Evolutionary conservation across 768 basidiomycete species (phyloP), one percentile per base, ranked within the genome.

Genomic region (Suillus spraguei): DNA sequence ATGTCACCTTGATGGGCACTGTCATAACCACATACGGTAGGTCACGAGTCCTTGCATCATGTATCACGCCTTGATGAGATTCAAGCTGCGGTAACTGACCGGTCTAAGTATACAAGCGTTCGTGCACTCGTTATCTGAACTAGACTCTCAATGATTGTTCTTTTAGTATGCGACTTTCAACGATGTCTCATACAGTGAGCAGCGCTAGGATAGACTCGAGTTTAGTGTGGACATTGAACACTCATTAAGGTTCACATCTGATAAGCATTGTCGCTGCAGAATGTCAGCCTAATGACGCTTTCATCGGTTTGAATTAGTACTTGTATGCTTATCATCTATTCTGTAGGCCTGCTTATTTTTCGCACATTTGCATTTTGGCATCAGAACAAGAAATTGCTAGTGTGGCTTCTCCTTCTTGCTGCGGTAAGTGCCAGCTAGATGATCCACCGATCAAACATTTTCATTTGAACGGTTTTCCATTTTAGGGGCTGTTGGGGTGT

Each of bases 221-320:
- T 62, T 14, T 6, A 59, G 35, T 16, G 1, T 38, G 22, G 28
- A 22, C 16, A 41, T 33, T 39, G 4, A 42, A 59, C 28, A 53
- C 9, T 56, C 7, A 16, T 24, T 8, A n/a, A 62, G 61, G 6
- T 62, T 59, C 41, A 32, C 61, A 62, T 35, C 41, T 62, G 5
- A 39, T 62, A 38, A 56, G 52, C 11, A 62, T 62, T 1, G n/a
- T 62, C 7, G 50, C 56, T 42, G 38, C 61, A 32, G 61, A 62
- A 62, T 55, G 61, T 62, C 16, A n/a, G n/a, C 24, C 20, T 42
- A 35, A 11, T 33, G 28, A 8, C 49, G 49, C 24, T 16, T 28
- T 50, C 2, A 2, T 32, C 22, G 1, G n/a, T 28, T 13, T 14
- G 22, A 61, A 58, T 22, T 10, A 20, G 22, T 36, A 5, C 9